A percentile compares a stretch with the other conserved stretches of the same genome.
phyloP scores from a whole-genome alignment of 768 basidiomycete genomes.

The Lactarius deliciosus region DNA sequence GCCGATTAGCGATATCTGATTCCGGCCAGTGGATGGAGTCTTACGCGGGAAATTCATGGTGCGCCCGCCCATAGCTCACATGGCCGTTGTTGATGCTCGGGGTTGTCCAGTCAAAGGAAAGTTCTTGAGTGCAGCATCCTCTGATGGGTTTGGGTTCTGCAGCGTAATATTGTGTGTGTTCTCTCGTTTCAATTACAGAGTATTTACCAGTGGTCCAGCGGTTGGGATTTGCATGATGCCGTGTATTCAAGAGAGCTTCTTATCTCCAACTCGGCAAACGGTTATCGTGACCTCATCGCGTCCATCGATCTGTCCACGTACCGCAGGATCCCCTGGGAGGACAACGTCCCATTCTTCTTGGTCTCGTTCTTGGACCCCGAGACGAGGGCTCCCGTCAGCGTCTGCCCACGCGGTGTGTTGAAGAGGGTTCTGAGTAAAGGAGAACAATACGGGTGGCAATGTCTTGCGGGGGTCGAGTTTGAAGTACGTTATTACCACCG shows the following conservation, averaged over 20 bases:
- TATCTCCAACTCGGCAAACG: constrained; percentile 89
- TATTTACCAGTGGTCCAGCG: constrained; percentile 43
- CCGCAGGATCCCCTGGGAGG: constrained; percentile 90
- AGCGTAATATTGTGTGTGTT: constrained; percentile 80
- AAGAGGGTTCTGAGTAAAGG: constrained; percentile 55
- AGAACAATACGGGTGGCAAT: constrained; percentile 50
- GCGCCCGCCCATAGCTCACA: constrained; percentile 23
- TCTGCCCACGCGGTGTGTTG: constrained; percentile 85
- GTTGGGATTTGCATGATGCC: constrained; percentile 90
- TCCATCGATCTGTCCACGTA: constrained; percentile 83
- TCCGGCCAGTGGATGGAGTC: constrained; percentile 78
- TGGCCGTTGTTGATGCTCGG: constrained; percentile 19
- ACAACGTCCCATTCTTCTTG: constrained; percentile 90
- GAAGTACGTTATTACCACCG: constrained; percentile 53
- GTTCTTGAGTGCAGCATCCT: constrained; percentile 76
- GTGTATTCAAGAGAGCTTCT: constrained; percentile 83
- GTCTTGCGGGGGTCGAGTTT: constrained; percentile 89
- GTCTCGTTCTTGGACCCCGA: constrained; percentile 89
- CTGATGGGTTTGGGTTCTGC: constrained; percentile 90
- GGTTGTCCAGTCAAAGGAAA: constrained; percentile 77
- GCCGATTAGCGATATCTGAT: constrained; percentile 8
- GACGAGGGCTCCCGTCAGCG: constrained; percentile 70
- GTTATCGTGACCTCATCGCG: constrained; percentile 88
- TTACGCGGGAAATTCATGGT: constrained; percentile 95
- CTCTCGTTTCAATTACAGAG: constrained; percentile 9